Conservation (phyloP, 1,284 basidiomycete genomes). For the Fistulina hepatica region DNA sequence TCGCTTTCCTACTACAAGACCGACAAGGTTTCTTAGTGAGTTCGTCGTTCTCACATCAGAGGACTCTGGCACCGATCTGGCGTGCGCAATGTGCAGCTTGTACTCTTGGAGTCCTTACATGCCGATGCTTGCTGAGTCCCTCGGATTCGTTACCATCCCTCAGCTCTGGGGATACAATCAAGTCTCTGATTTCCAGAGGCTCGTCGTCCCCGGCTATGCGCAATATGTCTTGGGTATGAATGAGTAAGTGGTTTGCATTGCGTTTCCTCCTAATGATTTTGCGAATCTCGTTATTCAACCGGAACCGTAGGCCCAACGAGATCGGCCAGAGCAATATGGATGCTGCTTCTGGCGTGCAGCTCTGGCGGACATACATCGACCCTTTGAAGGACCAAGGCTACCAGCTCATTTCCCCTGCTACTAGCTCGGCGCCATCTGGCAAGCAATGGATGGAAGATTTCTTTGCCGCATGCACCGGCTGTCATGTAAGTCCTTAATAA, state of each 20-base stretch:
- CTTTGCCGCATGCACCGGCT: slow-evolving; percentile 38
- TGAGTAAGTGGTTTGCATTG: slow-evolving; percentile 38
- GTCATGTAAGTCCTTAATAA: slow-evolving; percentile 36
- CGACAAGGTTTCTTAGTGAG: slow-evolving; percentile 35
- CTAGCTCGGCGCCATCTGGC: slow-evolving; percentile 50
- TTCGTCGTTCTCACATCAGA: slow-evolving; percentile 9
- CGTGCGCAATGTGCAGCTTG: slow-evolving; percentile 27
- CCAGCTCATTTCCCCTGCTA: slow-evolving; percentile 52
- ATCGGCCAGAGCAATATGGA: slow-evolving; percentile 47
- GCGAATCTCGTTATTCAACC: slow-evolving; percentile 2
- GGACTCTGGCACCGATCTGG: neutral
- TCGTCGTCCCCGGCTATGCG: slow-evolving; percentile 39
- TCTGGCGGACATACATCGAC: slow-evolving; percentile 56
- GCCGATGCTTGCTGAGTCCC: slow-evolving; percentile 25
- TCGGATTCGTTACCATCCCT: slow-evolving; percentile 43
- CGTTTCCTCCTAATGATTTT: neutral
- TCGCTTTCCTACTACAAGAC: slow-evolving; percentile 38
- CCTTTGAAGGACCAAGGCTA: slow-evolving; percentile 50
- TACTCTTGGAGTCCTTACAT: slow-evolving; percentile 47
- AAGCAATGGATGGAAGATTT: slow-evolving; percentile 50
- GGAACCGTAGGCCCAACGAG: slow-evolving; percentile 30
- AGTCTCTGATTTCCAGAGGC: slow-evolving; percentile 29
- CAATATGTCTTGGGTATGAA: slow-evolving; percentile 54
- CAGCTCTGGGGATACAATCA: slow-evolving; percentile 62
- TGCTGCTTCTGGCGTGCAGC: slow-evolving; percentile 33